Base-by-base conservation (phyloP, 345 rosid species). In the Noccaea bulbosa region DNA sequence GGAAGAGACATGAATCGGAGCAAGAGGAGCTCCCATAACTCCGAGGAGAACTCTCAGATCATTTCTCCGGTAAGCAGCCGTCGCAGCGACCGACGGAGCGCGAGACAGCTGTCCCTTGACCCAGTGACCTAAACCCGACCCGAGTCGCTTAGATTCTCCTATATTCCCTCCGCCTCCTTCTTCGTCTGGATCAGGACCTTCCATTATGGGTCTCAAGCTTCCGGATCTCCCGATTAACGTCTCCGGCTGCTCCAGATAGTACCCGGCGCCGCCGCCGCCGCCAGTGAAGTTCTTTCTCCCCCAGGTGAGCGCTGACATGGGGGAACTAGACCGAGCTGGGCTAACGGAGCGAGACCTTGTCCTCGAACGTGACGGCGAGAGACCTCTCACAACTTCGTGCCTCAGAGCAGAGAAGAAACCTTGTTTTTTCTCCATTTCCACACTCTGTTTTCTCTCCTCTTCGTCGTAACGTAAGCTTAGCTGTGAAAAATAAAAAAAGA, bases 21-120 rank as follows among this genome's bases (percentile, higher is more conserved):
- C 97, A 30, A 93, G 86, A 41, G 98, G 97, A 11, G 98, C 94
- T 33, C 94, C 98, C 83, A 93, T 79, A 5, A 91, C 97, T 2
- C 98, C 96, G 3, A 93, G 83, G 73, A 93, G 71, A 41, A 93
- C 71, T 62, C 94, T 85, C 75, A 89, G 84, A 86, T 93, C 97
- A 54, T 87, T 83, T 76, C 88, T 77, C 71, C 72, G 81, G 61
- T 77, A 82, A 49, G 62, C 56, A 54, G 83, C 82, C 65, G 75
- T 51, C 1, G 88, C 78, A 8, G 80, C 77, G 11, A 80, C 80
- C 0, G 95, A 82, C 0, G 95, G 88, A 22, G 93, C 73, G 76
- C 88, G 81, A 33, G 90, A 82, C 12, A 90, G 75, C 74, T 82
- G 96, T 6, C 92, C 94, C 45, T 81, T 91, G 41, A 87, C 87